phyloP scores from a whole-genome alignment of 2,329 filamentous ascomycete species.

The Pseudogymnoascus destructans region DNA sequence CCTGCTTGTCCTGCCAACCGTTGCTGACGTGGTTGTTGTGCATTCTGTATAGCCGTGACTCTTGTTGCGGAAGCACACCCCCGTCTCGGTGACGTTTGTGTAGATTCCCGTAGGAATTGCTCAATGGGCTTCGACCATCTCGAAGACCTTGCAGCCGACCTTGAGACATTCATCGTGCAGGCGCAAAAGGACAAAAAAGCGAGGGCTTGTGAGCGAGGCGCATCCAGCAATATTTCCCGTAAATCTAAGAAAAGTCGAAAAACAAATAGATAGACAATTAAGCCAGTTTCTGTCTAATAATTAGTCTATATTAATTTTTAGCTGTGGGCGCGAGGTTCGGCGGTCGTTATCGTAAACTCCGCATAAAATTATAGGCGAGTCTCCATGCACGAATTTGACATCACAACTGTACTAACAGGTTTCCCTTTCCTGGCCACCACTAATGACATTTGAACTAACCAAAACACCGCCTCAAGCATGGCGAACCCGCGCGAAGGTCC shows the following conservation, averaged over 20 bases:
- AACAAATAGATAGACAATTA: too few species aligned
- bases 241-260: too few species aligned
- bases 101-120: not conserved
- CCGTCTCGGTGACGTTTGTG: not conserved
- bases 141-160: not conserved
- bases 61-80: slow-evolving; percentile 2
- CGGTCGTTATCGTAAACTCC: slow-evolving; percentile 5
- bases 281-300: too few species aligned
- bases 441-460: slow-evolving; percentile 5
- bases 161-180: slow-evolving; percentile 1
- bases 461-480: slow-evolving; percentile 27
- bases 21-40: slow-evolving; percentile 6
- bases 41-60: not conserved
- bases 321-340: not conserved
- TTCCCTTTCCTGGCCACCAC: not conserved
- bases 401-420: not conserved
- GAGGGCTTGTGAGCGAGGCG: not conserved
- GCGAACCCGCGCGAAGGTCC: slow-evolving; percentile 36
- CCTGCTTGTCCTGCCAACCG: not conserved
- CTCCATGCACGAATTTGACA: slow-evolving; percentile 2
- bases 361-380: slow-evolving; percentile 9
- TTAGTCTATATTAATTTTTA: too few species aligned
- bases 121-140: slow-evolving; percentile 1
- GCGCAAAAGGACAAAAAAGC: not conserved
- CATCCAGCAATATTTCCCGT: slow-evolving; percentile 1